Evolutionary conservation across 768 basidiomycete species (phyloP).

Genomic region (Kwoniella bestiolae): DNA sequence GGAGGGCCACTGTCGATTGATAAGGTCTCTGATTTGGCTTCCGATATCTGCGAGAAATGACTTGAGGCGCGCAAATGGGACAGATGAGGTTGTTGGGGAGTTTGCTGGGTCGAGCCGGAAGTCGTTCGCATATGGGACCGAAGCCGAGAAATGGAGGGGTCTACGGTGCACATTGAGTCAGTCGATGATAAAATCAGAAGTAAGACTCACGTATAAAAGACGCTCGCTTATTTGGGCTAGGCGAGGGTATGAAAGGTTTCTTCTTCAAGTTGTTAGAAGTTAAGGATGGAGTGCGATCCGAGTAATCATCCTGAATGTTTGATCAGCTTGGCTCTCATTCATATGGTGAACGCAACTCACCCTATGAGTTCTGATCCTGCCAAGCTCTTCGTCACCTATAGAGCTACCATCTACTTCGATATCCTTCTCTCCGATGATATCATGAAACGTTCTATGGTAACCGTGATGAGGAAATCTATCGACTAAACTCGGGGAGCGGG

Average conservation of each 20-base stretch:
- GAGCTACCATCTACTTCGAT: not conserved
- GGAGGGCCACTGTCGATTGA: conserved; percentile 12
- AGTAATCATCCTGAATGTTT: not conserved
- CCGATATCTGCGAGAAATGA: conserved; percentile 45
- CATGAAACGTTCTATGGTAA: conserved; percentile 16
- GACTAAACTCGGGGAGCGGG: not conserved
- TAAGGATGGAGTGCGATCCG: conserved; percentile 19
- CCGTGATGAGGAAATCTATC: not conserved
- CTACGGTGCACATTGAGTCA: not conserved
- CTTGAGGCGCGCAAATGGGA: conserved; percentile 32
- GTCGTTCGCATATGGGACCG: conserved; percentile 53
- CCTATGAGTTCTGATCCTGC: conserved; percentile 16
- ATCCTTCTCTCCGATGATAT: conserved; percentile 24
- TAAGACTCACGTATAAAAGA: conserved; percentile 33
- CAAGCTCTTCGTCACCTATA: conserved; percentile 30
- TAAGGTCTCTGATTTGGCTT: conserved; percentile 28
- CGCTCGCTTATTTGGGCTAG: conserved; percentile 23
- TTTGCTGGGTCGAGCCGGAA: conserved; percentile 40
- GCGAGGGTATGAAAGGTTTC: conserved; percentile 8
- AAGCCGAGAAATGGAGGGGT: conserved; percentile 54
- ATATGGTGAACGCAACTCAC: too few relatives aligned
- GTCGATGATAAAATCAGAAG: not conserved
- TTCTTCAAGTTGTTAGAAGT: not conserved
- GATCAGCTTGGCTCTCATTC: not conserved
- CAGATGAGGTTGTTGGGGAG: conserved; percentile 25